These are phyloP conservation scores for Chlorella variabilis DNA, from an alignment of 163 green algal genomes.

Conservation along the genomic window DNA sequence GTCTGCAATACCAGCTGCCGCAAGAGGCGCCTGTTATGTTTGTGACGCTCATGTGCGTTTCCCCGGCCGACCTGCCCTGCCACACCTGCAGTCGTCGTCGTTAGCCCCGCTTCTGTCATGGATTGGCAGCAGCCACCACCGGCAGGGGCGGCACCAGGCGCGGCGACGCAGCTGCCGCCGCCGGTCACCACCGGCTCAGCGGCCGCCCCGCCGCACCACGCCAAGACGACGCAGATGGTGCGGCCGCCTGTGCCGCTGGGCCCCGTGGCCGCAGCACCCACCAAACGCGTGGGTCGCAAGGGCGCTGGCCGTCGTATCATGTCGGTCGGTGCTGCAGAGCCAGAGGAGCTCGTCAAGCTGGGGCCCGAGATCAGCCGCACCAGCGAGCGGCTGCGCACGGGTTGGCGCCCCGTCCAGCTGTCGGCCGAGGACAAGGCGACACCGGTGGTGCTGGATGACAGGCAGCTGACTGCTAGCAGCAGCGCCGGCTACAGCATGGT, in stretches of 20 bases:
- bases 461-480: slow-evolving; percentile 24
- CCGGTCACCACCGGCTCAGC: too few relatives aligned
- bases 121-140: too few relatives aligned
- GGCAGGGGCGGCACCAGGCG: too few relatives aligned
- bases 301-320: neutral
- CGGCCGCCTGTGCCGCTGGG: neutral
- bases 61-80: too few relatives aligned
- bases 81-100: too few relatives aligned
- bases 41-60: too few relatives aligned
- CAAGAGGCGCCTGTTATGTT: too few relatives aligned
- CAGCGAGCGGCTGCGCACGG: slow-evolving; percentile 23
- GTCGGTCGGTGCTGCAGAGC: neutral
- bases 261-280: neutral
- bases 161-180: too few relatives aligned
- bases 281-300: slow-evolving; percentile 18
- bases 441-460: slow-evolving; percentile 19
- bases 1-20: too few relatives aligned
- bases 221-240: neutral
- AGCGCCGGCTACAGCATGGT: slow-evolving; percentile 39
- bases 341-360: slow-evolving; percentile 21
- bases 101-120: too few relatives aligned
- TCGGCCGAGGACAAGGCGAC: slow-evolving; percentile 36
- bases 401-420: slow-evolving; percentile 27
- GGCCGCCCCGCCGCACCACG: neutral
- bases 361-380: neutral